phyloP scores from a whole-genome alignment of 2,329 filamentous ascomycete genomes.

The Spiromastix sp. region DNA sequence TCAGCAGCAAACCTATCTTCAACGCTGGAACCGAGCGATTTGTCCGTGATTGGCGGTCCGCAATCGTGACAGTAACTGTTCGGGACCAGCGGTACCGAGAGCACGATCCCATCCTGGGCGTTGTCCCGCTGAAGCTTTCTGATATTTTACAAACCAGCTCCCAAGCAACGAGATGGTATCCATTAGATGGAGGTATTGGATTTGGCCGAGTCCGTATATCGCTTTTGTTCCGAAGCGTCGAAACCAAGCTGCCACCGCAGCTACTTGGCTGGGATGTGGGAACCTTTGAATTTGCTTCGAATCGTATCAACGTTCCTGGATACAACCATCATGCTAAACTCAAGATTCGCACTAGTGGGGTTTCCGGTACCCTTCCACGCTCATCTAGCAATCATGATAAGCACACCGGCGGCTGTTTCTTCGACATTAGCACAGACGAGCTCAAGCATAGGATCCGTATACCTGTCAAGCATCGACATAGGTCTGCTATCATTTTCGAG shows the following conservation, averaged over 20 bases:
- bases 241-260: constrained; percentile 70
- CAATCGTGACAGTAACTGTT: constrained; percentile 76
- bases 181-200: constrained; percentile 87
- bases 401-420: constrained; percentile 51
- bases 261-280: constrained; percentile 93
- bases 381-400: constrained; percentile 48
- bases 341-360: constrained; percentile 73
- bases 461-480: constrained; percentile 82
- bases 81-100: constrained; percentile 81
- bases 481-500: constrained; percentile 82
- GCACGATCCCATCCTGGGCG: constrained; percentile 88
- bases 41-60: constrained; percentile 82
- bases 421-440: constrained; percentile 43
- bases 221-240: constrained; percentile 78
- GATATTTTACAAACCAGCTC: constrained; percentile 82
- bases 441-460: constrained; percentile 54
- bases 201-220: constrained; percentile 86
- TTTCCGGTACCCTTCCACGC: constrained; percentile 58
- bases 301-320: constrained; percentile 54
- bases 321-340: constrained; percentile 59
- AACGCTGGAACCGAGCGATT: constrained; percentile 93
- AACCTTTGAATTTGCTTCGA: constrained; percentile 76
- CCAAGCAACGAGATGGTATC: constrained; percentile 85
- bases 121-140: constrained; percentile 77
- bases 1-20: constrained; percentile 91